Evolutionary conservation across 2,329 filamentous ascomycete genomes (phyloP).

Genomic region (Teratosphaeria nubilosa): DNA sequence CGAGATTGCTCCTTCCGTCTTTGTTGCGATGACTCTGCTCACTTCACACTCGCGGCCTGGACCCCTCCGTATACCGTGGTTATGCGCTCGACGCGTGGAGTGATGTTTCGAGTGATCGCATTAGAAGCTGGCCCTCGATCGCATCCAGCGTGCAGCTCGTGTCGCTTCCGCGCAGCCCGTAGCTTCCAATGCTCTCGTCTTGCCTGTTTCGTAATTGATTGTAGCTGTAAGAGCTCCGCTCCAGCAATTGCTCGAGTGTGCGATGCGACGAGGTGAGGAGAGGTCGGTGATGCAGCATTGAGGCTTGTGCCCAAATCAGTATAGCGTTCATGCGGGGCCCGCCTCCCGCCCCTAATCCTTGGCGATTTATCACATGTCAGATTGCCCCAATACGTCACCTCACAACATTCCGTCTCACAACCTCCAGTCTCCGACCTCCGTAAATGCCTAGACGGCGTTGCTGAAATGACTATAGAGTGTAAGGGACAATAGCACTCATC

Average conservation of each 20-base stretch:
- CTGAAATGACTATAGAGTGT: too few species aligned
- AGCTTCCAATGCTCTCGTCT: not conserved
- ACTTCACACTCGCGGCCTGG: not conserved
- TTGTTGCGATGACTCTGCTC: not conserved
- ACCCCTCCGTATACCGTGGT: not conserved
- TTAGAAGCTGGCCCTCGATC: not conserved
- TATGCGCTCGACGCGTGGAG: not conserved
- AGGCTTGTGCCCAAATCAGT: not conserved
- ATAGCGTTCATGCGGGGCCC: not conserved
- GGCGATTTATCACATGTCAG: not conserved
- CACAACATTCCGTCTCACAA: too few species aligned
- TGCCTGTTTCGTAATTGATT: not conserved
- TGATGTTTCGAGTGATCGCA: not conserved
- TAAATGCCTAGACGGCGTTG: too few species aligned
- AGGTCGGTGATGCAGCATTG: not conserved
- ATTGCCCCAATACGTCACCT: too few species aligned
- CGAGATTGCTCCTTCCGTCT: not conserved
- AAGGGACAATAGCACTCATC: too few species aligned
- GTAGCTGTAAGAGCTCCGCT: not conserved
- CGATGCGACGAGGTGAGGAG: not conserved
- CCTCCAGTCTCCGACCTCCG: too few species aligned
- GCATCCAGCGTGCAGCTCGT: not conserved
- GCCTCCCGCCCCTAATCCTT: not conserved
- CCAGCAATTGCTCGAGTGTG: not conserved
- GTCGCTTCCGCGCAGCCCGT: not conserved